Base-by-base conservation (phyloP, 345 rosid species). In the Eucalyptus tenuipes region DNA sequence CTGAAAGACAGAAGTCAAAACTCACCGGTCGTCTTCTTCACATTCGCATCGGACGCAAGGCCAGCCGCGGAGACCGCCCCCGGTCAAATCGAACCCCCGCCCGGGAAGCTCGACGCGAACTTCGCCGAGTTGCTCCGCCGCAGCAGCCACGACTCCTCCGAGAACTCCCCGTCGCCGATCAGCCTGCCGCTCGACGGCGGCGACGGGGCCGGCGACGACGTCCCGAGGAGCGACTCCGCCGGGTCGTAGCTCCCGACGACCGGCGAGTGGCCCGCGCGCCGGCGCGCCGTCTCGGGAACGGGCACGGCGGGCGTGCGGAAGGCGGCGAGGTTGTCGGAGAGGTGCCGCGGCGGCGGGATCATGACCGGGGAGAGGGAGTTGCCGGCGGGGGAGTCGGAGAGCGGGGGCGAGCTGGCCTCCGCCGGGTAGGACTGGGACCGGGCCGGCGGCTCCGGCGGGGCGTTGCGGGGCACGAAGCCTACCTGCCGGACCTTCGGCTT, bases 401-500 rank as follows among this genome's bases (percentile, higher is more conserved):
- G 85, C 50, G 94, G 89, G 61, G 93, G 91, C 7, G 91, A 86
- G 81, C 89, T 55, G n/a, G 88, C 27, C 88, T 88, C 88, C 91
- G 92, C 88, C 86, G 93, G 90, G 92, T 89, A 87, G 95, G 94
- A 29, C 88, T 88, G 57, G 89, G 90, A 4, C 44, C 64, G 71
- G 90, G 82, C 27, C 87, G 93, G 86, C 27, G 94, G 92, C 13
- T 92, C 95, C 88, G 93, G 88, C 37, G 94, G 92, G 6, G 93
- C 94, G 90, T 93, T 93, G 31, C 87, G 93, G 66, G 99, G 91
- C 92, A 97, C 95, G 93, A 97, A 97, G 5, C 99, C 99, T 25
- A 97, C 98, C 52, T 93, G 98, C 13, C 98, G 96, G 91, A 96
- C 94, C 92, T 96, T 96, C 4, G 99, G 99, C 87, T 95, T 97